Conservation (phyloP, 2,329 filamentous ascomycete species). For the Fonsecaea multimorphosa region DNA sequence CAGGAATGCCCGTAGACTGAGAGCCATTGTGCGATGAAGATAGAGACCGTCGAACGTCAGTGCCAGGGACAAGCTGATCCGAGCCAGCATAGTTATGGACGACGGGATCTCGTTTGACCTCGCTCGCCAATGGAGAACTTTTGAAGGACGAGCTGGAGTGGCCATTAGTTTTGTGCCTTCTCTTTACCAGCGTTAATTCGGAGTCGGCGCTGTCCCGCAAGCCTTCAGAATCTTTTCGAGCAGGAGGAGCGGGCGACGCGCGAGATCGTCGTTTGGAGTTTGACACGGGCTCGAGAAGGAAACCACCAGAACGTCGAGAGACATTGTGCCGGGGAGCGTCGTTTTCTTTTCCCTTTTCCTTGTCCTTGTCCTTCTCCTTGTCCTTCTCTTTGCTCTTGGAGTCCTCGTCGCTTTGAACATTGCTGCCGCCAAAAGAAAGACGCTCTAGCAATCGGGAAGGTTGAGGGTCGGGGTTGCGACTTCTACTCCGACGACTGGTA, state of each 20-base stretch:
- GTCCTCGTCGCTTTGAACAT: slow-evolving; percentile 16
- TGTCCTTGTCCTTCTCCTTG: slow-evolving; percentile 18
- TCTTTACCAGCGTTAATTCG: slow-evolving; percentile 45
- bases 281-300: slow-evolving; percentile 54
- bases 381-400: slow-evolving; percentile 27
- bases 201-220: slow-evolving; percentile 50
- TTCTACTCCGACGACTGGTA: slow-evolving; percentile 19
- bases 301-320: slow-evolving; percentile 46
- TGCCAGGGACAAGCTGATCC: slow-evolving; percentile 19
- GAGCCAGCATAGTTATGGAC: slow-evolving; percentile 26
- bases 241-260: slow-evolving; percentile 40
- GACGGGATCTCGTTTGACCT: slow-evolving; percentile 37
- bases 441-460: slow-evolving; percentile 11
- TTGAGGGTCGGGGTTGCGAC: slow-evolving; percentile 19
- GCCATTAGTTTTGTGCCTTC: slow-evolving; percentile 46
- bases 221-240: slow-evolving; percentile 45
- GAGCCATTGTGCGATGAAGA: slow-evolving; percentile 25
- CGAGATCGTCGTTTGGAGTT: slow-evolving; percentile 42
- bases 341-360: slow-evolving; percentile 19
- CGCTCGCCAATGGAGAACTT: slow-evolving; percentile 42
- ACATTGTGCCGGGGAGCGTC: slow-evolving; percentile 11
- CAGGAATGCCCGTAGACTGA: slow-evolving; percentile 18
- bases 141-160: slow-evolving; percentile 45
- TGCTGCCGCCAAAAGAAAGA: slow-evolving; percentile 21
- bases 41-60: slow-evolving; percentile 26